phyloP scores from a whole-genome alignment of 192 early-diverging fungal species.

The Backusella circina region DNA sequence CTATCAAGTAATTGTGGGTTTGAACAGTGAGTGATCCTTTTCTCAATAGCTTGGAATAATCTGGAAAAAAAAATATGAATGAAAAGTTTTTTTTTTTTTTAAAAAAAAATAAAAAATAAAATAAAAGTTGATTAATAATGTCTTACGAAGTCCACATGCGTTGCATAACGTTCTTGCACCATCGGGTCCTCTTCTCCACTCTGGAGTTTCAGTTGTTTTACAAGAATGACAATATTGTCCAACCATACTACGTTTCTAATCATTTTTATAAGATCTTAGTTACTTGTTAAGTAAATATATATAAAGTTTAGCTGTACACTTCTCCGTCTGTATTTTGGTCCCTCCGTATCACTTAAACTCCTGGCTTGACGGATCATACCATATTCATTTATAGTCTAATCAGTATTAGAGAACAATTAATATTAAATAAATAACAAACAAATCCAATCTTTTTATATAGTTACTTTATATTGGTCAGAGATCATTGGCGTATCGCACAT shows the following conservation, averaged over 20 bases:
- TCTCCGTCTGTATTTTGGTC: constrained; percentile 11
- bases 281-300: neutral
- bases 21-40: constrained; percentile 8
- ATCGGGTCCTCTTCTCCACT: constrained; percentile 92
- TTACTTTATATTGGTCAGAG: neutral
- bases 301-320: constrained; percentile 45
- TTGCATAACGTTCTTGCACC: constrained; percentile 93
- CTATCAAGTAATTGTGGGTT: constrained; percentile 10
- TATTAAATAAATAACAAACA: neutral
- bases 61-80: neutral
- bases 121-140: neutral
- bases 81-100: neutral
- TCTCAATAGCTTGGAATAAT: constrained; percentile 8
- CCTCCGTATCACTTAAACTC: neutral
- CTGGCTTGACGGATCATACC: constrained; percentile 8
- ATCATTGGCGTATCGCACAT: neutral
- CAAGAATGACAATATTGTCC: constrained; percentile 64
- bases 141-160: constrained; percentile 87
- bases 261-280: constrained; percentile 24
- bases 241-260: constrained; percentile 12
- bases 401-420: constrained; percentile 16
- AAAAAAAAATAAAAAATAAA: too few species aligned
- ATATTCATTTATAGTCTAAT: neutral
- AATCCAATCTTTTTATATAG: neutral
- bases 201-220: constrained; percentile 83